Conservation (phyloP, 805 yeast genomes). For the Saturnispora quitensis region DNA sequence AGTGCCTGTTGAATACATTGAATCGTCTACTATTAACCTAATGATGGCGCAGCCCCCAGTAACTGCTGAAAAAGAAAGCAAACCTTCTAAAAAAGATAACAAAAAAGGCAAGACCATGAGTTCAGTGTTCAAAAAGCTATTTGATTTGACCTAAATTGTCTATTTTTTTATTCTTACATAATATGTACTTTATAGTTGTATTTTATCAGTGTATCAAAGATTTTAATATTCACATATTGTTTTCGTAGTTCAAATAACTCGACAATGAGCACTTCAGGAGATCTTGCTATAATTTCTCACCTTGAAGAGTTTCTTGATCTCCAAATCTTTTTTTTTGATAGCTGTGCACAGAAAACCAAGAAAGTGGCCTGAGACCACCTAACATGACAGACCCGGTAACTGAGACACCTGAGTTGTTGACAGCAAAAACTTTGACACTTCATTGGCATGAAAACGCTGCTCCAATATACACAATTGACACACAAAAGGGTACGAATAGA, state of each 20-base stretch:
- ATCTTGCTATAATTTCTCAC: background rate
- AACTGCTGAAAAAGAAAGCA: background rate
- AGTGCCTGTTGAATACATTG: background rate
- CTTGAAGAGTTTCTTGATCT: background rate
- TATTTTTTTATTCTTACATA: background rate
- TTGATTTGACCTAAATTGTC: constrained; percentile 17
- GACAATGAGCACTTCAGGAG: background rate
- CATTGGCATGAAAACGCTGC: constrained; percentile 71
- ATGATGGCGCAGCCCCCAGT: background rate
- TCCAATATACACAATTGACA: constrained; percentile 61
- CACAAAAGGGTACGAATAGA: constrained; percentile 37
- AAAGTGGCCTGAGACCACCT: background rate
- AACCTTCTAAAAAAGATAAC: background rate
- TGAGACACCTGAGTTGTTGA: constrained; percentile 9
- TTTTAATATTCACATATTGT: background rate
- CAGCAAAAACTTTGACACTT: constrained; percentile 42
- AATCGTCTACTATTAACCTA: background rate
- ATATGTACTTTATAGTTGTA: background rate
- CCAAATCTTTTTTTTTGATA: background rate
- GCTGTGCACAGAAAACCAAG: background rate
- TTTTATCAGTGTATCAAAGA: background rate
- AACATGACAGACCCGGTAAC: background rate
- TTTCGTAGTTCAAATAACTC: background rate
- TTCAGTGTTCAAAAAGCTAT: constrained; percentile 21
- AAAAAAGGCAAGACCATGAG: constrained; percentile 8